These are phyloP conservation scores for Trichopus zeylanicus DNA, from an alignment of 116 monocot species.

Conservation along the genomic window DNA sequence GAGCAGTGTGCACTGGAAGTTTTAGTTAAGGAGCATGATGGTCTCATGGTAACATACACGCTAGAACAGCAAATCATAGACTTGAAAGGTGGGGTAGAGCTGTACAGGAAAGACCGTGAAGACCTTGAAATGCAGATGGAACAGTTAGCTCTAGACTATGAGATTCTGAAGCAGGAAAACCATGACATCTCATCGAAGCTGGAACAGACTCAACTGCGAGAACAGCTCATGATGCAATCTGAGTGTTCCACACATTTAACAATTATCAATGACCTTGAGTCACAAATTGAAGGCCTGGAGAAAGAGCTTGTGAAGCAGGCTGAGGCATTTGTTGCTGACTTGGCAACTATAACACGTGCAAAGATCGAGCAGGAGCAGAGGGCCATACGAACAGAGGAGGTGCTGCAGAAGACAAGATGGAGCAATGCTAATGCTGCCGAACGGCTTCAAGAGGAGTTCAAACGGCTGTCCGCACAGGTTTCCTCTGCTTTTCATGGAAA, in stretches of 20 bases:
- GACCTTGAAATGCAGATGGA: constrained; percentile 86
- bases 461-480: constrained; percentile 51
- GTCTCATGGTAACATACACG: constrained; percentile 15
- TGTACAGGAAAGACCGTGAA: constrained; percentile 69
- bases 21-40: constrained; percentile 31
- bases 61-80: constrained; percentile 59
- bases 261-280: constrained; percentile 72
- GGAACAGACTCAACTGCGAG: constrained; percentile 69
- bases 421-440: constrained; percentile 50
- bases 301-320: constrained; percentile 56
- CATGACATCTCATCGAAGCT: constrained; percentile 62
- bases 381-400: constrained; percentile 69
- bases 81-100: constrained; percentile 55
- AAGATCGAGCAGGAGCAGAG: constrained; percentile 79
- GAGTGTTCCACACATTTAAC: constrained; percentile 63
- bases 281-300: constrained; percentile 47
- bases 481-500: constrained; percentile 57
- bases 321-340: constrained; percentile 56
- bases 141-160: constrained; percentile 83
- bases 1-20: constrained; percentile 43
- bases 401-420: constrained; percentile 42
- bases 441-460: constrained; percentile 60
- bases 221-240: constrained; percentile 75
- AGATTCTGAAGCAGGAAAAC: constrained; percentile 91
- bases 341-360: constrained; percentile 24